Evolutionary conservation across 768 basidiomycete genomes (phyloP), one percentile per base, ranked within the genome.

Genomic region (Paxillus ammoniavirescens): DNA sequence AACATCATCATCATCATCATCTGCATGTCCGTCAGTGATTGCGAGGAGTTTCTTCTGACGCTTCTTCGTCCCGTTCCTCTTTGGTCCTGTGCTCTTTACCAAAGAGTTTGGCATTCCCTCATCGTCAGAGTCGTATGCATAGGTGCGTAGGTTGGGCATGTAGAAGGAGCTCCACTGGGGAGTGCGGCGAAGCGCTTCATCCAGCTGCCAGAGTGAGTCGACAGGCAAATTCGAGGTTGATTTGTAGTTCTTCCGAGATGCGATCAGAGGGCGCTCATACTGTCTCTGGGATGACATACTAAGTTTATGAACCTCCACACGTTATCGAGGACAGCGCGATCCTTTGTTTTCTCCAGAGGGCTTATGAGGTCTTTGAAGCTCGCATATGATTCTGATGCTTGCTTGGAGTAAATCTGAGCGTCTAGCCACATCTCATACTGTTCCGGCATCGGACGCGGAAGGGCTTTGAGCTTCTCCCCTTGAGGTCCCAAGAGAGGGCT

Each of bases 361-460:
- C 68, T 77, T 33, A 87, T 75, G 17, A 79, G 61, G 55, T 82
- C 78, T 61, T 84, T 78, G 64, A 79, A 84, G 56, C 69, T 80
- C 15, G 72, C 69, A 43, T 73, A 76, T 47, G 72, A 66, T 43
- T 76, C 72, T 2, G 84, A 78, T 14, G 87, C 89, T 56, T 76
- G 70, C 47, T 74, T 73, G 0, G 90, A 91, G 54, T 74, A 74
- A 45, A 82, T 64, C 60, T 87, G 83, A 4, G 89, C 88, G 56
- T 89, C 84, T 2, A 82, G 64, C 88, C 89, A 93, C 46, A 63
- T 61, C 52, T 86, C 79, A 56, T 83, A 88, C 38, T 77, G 77
- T 47, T 81, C 78, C 5, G 86, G 82, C 75, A 82, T 83, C 43
- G 75, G 64, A 36, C 77, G 80, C 14, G 74, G 66, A 36, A 73